phyloP scores from a whole-genome alignment of 1,284 basidiomycete genomes.

The Leccinum griseonigrum region DNA sequence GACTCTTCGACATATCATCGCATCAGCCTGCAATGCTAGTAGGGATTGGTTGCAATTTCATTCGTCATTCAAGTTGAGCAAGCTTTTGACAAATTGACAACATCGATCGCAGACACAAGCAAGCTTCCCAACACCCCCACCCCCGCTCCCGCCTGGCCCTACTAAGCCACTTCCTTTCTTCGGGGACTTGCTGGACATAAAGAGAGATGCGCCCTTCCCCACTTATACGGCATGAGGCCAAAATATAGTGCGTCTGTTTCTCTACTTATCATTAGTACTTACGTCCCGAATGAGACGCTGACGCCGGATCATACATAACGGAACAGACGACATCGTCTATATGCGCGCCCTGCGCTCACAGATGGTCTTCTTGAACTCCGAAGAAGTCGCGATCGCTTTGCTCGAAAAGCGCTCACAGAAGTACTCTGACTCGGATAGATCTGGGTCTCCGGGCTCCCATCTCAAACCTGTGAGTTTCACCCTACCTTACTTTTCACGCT shows the following conservation, averaged over 20 bases:
- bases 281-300: not conserved
- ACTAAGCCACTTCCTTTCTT: not conserved
- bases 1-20: too few species aligned
- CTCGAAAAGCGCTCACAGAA: not conserved
- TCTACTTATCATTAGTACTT: not conserved
- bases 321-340: not conserved
- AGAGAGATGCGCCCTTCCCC: not conserved
- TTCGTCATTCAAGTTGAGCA: too few species aligned
- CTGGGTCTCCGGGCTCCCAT: not conserved
- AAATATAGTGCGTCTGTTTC: not conserved
- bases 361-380: not conserved
- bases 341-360: not conserved
- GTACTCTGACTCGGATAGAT: not conserved
- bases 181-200: not conserved
- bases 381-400: not conserved
- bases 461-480: not conserved
- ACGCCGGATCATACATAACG: not conserved
- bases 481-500: not conserved
- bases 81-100: too few species aligned
- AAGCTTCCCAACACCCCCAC: not conserved
- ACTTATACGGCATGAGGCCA: not conserved
- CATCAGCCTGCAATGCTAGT: too few species aligned
- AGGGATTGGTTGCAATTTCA: too few species aligned
- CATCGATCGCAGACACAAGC: too few species aligned
- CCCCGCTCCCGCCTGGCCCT: conserved; percentile 2